phyloP scores from a whole-genome alignment of 2,329 filamentous ascomycete species.

The Tolypocladium ovalisporum region DNA sequence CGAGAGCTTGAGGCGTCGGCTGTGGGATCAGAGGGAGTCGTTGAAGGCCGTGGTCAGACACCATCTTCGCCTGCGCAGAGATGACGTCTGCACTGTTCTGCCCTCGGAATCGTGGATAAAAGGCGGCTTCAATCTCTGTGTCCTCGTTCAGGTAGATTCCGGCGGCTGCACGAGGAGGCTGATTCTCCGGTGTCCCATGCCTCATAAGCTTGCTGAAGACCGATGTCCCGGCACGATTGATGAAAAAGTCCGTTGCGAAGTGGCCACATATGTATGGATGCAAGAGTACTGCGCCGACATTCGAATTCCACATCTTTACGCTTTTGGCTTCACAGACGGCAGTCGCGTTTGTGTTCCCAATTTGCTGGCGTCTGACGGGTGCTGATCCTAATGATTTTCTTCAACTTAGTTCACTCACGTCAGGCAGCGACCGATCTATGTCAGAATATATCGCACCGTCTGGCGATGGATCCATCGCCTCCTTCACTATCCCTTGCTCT shows the following conservation, averaged over 20 bases:
- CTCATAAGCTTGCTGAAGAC: slow-evolving; percentile 9
- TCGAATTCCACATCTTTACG: slow-evolving; percentile 13
- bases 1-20: slow-evolving; percentile 1
- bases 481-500: slow-evolving; percentile 7
- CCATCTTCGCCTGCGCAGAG: slow-evolving; percentile 6
- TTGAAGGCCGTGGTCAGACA: slow-evolving; percentile 6
- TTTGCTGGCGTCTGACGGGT: too few species aligned
- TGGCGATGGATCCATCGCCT: slow-evolving; percentile 3
- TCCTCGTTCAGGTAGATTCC: slow-evolving; percentile 6
- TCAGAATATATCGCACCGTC: not conserved
- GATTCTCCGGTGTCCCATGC: slow-evolving; percentile 8
- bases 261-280: slow-evolving; percentile 20
- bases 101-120: slow-evolving; percentile 7
- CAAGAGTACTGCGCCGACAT: slow-evolving; percentile 17
- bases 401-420: slow-evolving; percentile 7
- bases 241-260: slow-evolving; percentile 21
- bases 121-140: slow-evolving; percentile 10
- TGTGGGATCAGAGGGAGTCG: slow-evolving; percentile 6
- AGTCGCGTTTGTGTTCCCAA: slow-evolving; percentile 6
- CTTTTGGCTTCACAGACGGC: slow-evolving; percentile 8
- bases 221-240: slow-evolving; percentile 15
- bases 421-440: slow-evolving; percentile 1
- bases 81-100: slow-evolving; percentile 6
- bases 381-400: too few species aligned
- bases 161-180: not conserved